These are phyloP conservation scores for Priceomyces fermenticarens DNA, from an alignment of 805 yeast genomes.

Conservation along the genomic window DNA sequence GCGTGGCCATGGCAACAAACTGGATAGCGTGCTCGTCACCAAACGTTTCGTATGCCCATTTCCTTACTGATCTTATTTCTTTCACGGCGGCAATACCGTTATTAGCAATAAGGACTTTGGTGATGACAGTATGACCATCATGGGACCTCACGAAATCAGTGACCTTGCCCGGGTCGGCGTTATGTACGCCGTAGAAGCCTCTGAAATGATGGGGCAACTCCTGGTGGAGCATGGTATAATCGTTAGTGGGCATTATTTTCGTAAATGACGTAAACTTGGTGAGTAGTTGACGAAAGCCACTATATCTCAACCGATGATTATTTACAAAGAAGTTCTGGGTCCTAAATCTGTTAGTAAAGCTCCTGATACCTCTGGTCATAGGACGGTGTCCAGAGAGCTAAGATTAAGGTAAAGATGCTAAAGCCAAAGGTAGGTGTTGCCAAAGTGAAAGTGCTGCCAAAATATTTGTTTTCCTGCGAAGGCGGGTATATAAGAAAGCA, in stretches of 20 bases:
- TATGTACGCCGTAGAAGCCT: constrained; percentile 76
- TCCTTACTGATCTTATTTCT: constrained; percentile 94
- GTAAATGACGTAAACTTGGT: too few relatives aligned
- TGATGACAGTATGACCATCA: constrained; percentile 94
- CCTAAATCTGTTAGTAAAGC: neutral
- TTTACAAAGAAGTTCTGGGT: too few relatives aligned
- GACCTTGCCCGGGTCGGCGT: constrained; percentile 73
- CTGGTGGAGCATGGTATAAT: constrained; percentile 26
- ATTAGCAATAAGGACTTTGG: constrained; percentile 87
- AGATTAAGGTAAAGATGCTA: too few relatives aligned
- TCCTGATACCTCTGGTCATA: too few relatives aligned
- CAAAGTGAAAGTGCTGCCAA: too few relatives aligned
- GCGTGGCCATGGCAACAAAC: constrained; percentile 98
- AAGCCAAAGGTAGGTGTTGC: too few relatives aligned
- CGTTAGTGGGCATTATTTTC: constrained; percentile 6
- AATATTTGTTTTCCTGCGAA: too few relatives aligned
- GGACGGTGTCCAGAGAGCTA: too few relatives aligned
- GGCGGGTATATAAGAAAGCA: too few relatives aligned
- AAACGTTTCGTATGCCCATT: constrained; percentile 99
- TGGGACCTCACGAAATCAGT: constrained; percentile 81
- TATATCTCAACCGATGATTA: too few relatives aligned
- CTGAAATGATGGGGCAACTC: constrained; percentile 68
- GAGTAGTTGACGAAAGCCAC: too few relatives aligned
- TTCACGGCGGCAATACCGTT: constrained; percentile 99
- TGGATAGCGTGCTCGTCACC: constrained; percentile 92